Conservation (phyloP, 202 grass and related monocot species). For the Alloteropsis angusta region DNA sequence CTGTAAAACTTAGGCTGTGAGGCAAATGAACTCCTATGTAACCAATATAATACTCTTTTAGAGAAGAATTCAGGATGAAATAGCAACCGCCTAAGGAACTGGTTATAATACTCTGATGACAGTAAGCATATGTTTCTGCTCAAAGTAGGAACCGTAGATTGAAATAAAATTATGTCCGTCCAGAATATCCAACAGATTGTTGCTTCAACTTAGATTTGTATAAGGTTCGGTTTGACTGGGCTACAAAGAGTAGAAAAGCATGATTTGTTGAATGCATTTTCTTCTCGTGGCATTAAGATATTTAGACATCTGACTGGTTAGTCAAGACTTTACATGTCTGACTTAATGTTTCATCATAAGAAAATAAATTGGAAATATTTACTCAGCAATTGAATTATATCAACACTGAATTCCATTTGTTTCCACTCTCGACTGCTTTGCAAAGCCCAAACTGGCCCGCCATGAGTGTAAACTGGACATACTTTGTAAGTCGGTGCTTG, state of each 20-base stretch:
- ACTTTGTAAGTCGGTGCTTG: background rate
- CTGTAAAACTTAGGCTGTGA: background rate
- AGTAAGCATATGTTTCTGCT: background rate
- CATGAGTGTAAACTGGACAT: background rate
- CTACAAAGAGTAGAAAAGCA: background rate
- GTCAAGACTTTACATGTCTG: background rate
- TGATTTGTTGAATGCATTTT: background rate
- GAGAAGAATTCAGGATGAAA: background rate
- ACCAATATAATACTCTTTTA: background rate
- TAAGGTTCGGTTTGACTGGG: background rate
- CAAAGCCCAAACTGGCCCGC: background rate
- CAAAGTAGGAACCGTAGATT: background rate
- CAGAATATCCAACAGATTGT: background rate
- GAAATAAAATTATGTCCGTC: background rate
- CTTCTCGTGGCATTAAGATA: background rate
- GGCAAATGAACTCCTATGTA: background rate
- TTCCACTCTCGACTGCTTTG: background rate
- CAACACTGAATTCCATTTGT: background rate
- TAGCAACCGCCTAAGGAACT: background rate
- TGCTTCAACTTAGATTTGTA: background rate
- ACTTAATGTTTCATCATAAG: background rate
- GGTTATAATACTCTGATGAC: background rate
- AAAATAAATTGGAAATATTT: background rate
- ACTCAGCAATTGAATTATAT: background rate
- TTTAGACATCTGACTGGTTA: background rate